Conservation (phyloP, 352 stramenopile genomes). For the Pelagophyceae sp. region DNA sequence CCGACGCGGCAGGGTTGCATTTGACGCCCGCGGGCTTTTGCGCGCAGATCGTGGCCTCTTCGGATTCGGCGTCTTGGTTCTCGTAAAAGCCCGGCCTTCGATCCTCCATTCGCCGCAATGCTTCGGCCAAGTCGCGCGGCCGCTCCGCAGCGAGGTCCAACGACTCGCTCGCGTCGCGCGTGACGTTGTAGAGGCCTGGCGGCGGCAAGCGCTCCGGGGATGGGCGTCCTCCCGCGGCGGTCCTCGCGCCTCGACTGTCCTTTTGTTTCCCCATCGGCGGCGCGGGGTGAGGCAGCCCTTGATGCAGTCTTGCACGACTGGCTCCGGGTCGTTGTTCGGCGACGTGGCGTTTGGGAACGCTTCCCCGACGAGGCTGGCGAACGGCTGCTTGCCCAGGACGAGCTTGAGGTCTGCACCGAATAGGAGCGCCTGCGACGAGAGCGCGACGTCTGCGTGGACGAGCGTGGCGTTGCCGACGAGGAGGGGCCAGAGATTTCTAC, state of each 20-base stretch:
- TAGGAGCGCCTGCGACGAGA: slow-evolving; percentile 13
- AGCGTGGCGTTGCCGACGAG: slow-evolving; percentile 24
- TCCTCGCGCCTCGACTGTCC: too few relatives aligned
- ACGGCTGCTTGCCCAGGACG: slow-evolving; percentile 20
- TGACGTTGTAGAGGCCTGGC: too few relatives aligned
- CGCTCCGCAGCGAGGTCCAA: too few relatives aligned
- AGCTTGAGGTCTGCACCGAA: slow-evolving; percentile 27
- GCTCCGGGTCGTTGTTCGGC: background rate
- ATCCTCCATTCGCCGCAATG: too few relatives aligned
- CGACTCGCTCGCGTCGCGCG: too few relatives aligned
- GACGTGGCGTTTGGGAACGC: slow-evolving; percentile 28
- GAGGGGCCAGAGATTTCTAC: slow-evolving; percentile 30
- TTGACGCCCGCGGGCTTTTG: too few relatives aligned
- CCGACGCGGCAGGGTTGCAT: too few relatives aligned
- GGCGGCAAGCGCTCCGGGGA: slow-evolving; percentile 21
- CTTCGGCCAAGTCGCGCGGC: too few relatives aligned
- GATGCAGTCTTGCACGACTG: slow-evolving; percentile 8
- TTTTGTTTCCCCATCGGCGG: too few relatives aligned
- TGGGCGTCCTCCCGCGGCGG: slow-evolving; percentile 30
- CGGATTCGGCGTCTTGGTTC: too few relatives aligned
- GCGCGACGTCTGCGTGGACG: slow-evolving; percentile 19
- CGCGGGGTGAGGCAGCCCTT: slow-evolving; percentile 37
- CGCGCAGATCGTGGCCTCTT: too few relatives aligned
- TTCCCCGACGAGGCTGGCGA: slow-evolving; percentile 21
- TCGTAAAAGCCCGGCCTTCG: too few relatives aligned